Evolutionary conservation across 148 eudicot genomes (phyloP), one percentile per base, ranked within the genome.

Genomic region (Nepenthes gracilis): DNA sequence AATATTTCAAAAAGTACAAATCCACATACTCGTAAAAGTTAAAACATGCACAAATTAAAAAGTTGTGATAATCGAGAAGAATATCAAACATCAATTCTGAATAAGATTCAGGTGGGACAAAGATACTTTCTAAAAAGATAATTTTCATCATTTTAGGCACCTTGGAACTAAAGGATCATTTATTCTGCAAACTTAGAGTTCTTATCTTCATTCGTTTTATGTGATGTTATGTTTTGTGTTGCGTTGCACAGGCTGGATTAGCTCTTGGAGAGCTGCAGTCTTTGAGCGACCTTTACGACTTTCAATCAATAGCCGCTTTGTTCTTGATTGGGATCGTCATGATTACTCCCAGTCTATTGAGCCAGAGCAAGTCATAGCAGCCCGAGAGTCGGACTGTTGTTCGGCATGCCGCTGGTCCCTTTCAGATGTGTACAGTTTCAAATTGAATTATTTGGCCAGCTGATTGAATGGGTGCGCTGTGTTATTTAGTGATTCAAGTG

Each of bases 261-360:
- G 80, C 98, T 58, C 96, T 92, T 2, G 91, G 96, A 43, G 98
- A 92, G 47, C 74, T 92, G 75, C 81, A 76, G 5, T 85, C 98
- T 15, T 45, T 92, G 10, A 86, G 88, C 2, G 98, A 92, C 64
- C 90, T 92, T 14, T 92, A 92, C 10, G 94, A 92, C 61, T 66
- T 88, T 59, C 80, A 85, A 32, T 92, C 98, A 10, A 80, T 92
- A 36, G 96, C 90, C 32, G 83, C 96, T n/a, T 74, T 92, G 35
- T 88, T 92, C 73, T 80, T 92, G 33, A 92, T 92, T 13, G 98
- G 98, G 33, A 66, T 85, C 14, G 81, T 92, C 47, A 53, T 80
- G 33, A 64, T 92, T 43, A 88, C 98, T 35, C 98, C 98, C 1
- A 85, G 96, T 4, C 72, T 92, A 61, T 57, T 92, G 48, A 74